Evolutionary conservation across 2,329 filamentous ascomycete species (phyloP).

Genomic region (Dactylellina leptospora): DNA sequence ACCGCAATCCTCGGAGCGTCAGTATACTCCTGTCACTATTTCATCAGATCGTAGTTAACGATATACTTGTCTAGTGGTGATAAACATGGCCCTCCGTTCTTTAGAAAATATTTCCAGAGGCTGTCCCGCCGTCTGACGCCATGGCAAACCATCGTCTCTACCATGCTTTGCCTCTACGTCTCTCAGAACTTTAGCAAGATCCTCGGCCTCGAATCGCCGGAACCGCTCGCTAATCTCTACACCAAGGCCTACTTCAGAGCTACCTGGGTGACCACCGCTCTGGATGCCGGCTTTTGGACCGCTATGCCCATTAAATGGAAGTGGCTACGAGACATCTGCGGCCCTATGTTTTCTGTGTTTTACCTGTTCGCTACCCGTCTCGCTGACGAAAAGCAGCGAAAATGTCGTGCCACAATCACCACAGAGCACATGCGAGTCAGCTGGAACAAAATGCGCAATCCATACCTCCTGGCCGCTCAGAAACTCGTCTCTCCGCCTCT

Average conservation of each 20-base stretch:
- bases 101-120: constrained; percentile 73
- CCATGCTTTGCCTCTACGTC: constrained; percentile 89
- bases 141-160: constrained; percentile 88
- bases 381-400: constrained; percentile 91
- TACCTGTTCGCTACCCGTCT: constrained; percentile 92
- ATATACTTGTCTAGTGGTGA: constrained; percentile 70
- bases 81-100: constrained; percentile 83
- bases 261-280: constrained; percentile 92
- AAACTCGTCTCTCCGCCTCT: constrained; percentile 55
- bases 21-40: constrained; percentile 54
- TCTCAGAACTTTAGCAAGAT: constrained; percentile 93
- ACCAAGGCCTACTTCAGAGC: constrained; percentile 91
- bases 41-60: constrained; percentile 41
- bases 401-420: constrained; percentile 84
- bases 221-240: constrained; percentile 94
- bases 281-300: constrained; percentile 98
- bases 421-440: constrained; percentile 90
- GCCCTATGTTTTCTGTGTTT: constrained; percentile 84
- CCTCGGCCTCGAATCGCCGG: constrained; percentile 86
- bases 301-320: constrained; percentile 88
- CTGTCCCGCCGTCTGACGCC: constrained; percentile 77
- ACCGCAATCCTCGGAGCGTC: constrained; percentile 81
- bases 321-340: constrained; percentile 82
- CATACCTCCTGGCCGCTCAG: constrained; percentile 69
- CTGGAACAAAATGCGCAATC: constrained; percentile 94